Percentiles rank a stretch among this genome's conserved stretches.
These are phyloP conservation scores for Xylaria arbuscula DNA, from an alignment of 2,329 filamentous ascomycete species.

Conservation along the genomic window DNA sequence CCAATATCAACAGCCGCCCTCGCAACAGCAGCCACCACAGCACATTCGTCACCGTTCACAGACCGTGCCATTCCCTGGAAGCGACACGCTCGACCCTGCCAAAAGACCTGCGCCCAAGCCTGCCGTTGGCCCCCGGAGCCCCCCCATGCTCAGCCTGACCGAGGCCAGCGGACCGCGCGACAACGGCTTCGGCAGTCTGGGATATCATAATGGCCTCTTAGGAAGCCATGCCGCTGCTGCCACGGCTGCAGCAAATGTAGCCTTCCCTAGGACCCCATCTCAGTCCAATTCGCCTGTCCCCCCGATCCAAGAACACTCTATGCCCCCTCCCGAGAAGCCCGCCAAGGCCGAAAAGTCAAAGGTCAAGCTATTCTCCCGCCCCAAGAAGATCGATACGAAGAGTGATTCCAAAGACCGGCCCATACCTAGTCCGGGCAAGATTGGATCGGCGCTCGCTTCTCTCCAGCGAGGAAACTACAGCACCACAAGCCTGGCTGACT, in stretches of 20 bases:
- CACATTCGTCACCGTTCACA: conserved; percentile 76
- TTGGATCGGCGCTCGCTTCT: conserved; percentile 73
- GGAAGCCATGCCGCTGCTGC: conserved; percentile 73
- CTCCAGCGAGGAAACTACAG: conserved; percentile 75
- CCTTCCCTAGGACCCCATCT: conserved; percentile 72
- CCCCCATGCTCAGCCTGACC: conserved; percentile 72
- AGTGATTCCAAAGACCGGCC: conserved; percentile 74
- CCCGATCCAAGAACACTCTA: conserved; percentile 49
- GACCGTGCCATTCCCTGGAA: conserved; percentile 71
- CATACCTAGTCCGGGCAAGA: conserved; percentile 78
- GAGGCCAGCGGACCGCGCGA: conserved; percentile 73
- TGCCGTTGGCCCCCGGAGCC: conserved; percentile 64
- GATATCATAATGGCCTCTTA: conserved; percentile 70
- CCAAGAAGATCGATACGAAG: conserved; percentile 79
- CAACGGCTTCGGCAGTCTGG: conserved; percentile 61
- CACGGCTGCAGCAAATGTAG: conserved; percentile 77
- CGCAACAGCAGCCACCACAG: conserved; percentile 59
- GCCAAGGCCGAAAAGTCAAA: conserved; percentile 76
- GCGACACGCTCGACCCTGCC: conserved; percentile 55
- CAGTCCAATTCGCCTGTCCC: conserved; percentile 62
- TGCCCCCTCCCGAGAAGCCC: conserved; percentile 65
- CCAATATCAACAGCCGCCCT: conserved; percentile 70
- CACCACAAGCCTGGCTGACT: conserved; percentile 76
- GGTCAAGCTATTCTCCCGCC: conserved; percentile 83
- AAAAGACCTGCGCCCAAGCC: conserved; percentile 53